Evolutionary conservation across 1,284 basidiomycete genomes (phyloP), one percentile per base, ranked within the genome.

Genomic region (Tetrapyrgos nigripes): DNA sequence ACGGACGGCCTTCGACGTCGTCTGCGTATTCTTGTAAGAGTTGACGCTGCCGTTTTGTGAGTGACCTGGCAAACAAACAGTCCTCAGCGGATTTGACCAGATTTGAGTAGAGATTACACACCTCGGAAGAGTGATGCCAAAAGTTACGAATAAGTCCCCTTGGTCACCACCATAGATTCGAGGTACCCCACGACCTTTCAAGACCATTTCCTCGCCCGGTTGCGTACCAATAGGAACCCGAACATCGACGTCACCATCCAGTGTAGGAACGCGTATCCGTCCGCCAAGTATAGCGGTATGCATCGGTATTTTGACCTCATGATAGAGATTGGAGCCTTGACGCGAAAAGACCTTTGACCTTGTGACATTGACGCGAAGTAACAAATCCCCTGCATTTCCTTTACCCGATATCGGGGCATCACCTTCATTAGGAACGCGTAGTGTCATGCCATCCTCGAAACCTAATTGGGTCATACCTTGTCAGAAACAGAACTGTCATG

Each of bases 191-290:
- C 94, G 88, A 31, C 91, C 90, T 77, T 93, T 93, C 67, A 99
- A 77, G 14, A 98, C 91, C 85, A 97, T 97, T 75, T 98, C 96
- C 77, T 99, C 95, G 19, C 96, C 96, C 68, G 93, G 94, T 76
- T 99, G 97, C 2, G 97, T 98, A 47, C 97, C 97, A 33, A 84
- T 83, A 48, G 96, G 94, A 50, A 99, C 88, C 61, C 94, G 91
- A 50, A 99, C 94, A 62, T 98, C 96, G 9, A 98, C 96, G 55
- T 97, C 94, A 44, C 96, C 94, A 65, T 99, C 96, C 27, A 99
- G 80, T 24, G 97, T 99, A 24, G 96, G 96, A 50, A 99, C 93
- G 40, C 95, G 87, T 47, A 96, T 92, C 67, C 87, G 87, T 45
- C 97, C 97, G 50, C 97, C 97, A 24, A 99, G 83, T 48, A 99